Conservation (phyloP, 768 basidiomycete species). For the Pluteus cervinus region DNA sequence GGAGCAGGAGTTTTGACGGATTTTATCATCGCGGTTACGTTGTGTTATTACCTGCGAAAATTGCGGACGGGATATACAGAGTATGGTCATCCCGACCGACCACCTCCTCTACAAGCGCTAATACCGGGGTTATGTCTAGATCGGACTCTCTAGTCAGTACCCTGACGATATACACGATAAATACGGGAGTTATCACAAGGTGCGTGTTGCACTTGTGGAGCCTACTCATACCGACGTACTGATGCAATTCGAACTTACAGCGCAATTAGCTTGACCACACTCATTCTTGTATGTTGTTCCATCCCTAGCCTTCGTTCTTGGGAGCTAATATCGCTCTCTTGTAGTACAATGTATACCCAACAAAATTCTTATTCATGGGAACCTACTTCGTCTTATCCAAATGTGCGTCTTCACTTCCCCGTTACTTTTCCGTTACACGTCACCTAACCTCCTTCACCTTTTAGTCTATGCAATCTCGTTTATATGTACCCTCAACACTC, state of each 20-base stretch:
- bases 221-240: constrained; percentile 2
- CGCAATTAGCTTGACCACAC: constrained; percentile 40
- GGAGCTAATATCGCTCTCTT: constrained; percentile 39
- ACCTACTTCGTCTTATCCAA: too few species aligned
- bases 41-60: constrained; percentile 54
- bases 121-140: constrained; percentile 29
- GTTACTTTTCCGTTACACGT: not conserved
- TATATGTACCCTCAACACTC: constrained; percentile 49
- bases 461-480: constrained; percentile 3
- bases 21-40: constrained; percentile 46
- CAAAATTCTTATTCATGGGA: too few species aligned
- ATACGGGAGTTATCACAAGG: constrained; percentile 63
- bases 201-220: constrained; percentile 12
- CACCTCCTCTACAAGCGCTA: too few species aligned
- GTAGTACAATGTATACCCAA: constrained; percentile 23
- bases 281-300: constrained; percentile 61
- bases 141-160: constrained; percentile 55
- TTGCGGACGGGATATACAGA: constrained; percentile 48
- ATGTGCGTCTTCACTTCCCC: too few species aligned
- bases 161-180: constrained; percentile 56
- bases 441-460: not conserved
- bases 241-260: constrained; percentile 14
- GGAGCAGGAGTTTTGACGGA: constrained; percentile 52
- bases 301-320: constrained; percentile 8
- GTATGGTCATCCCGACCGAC: too few species aligned